phyloP scores from a whole-genome alignment of 129 eudicot genomes.

The Chrysanthemum makinoi region DNA sequence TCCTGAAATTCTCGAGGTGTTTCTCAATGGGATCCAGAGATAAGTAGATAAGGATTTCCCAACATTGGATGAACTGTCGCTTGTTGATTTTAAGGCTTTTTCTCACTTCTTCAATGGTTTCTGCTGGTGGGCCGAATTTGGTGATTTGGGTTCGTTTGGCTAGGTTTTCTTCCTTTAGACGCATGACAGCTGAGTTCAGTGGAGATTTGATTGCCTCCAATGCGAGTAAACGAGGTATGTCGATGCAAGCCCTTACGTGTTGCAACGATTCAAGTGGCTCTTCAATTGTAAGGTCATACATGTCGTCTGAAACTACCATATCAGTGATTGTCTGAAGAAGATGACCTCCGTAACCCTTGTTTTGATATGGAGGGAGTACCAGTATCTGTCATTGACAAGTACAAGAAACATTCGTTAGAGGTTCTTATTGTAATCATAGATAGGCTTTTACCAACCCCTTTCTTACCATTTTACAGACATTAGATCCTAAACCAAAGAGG shows the following conservation, averaged over 20 bases:
- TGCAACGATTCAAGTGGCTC: slow-evolving; percentile 92
- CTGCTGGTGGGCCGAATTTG: slow-evolving; percentile 51
- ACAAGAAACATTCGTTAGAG: not conserved
- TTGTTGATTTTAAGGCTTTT: slow-evolving; percentile 72
- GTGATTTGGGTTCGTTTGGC: slow-evolving; percentile 48
- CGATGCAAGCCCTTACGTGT: slow-evolving; percentile 68
- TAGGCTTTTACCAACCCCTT: not conserved
- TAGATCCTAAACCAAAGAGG: too few relatives aligned
- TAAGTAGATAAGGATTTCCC: slow-evolving; percentile 81
- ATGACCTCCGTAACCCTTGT: slow-evolving; percentile 69
- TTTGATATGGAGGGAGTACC: slow-evolving; percentile 79
- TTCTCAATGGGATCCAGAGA: slow-evolving; percentile 64
- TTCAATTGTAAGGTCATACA: slow-evolving; percentile 77
- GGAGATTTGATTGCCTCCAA: slow-evolving; percentile 52
- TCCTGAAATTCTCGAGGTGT: slow-evolving; percentile 58
- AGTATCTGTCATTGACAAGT: slow-evolving; percentile 52
- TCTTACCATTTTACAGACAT: too few relatives aligned
- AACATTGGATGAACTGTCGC: slow-evolving; percentile 73
- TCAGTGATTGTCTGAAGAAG: slow-evolving; percentile 58
- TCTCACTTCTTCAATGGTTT: slow-evolving; percentile 61
- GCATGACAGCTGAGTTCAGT: slow-evolving; percentile 38
- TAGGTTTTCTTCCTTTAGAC: slow-evolving; percentile 60
- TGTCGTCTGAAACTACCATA: slow-evolving; percentile 57
- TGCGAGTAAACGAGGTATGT: slow-evolving; percentile 66
- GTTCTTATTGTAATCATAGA: too few relatives aligned